Evolutionary conservation across 441 rosid species (phyloP), one percentile per base, ranked within the genome.

Genomic region (Dalechampia spathulata): DNA sequence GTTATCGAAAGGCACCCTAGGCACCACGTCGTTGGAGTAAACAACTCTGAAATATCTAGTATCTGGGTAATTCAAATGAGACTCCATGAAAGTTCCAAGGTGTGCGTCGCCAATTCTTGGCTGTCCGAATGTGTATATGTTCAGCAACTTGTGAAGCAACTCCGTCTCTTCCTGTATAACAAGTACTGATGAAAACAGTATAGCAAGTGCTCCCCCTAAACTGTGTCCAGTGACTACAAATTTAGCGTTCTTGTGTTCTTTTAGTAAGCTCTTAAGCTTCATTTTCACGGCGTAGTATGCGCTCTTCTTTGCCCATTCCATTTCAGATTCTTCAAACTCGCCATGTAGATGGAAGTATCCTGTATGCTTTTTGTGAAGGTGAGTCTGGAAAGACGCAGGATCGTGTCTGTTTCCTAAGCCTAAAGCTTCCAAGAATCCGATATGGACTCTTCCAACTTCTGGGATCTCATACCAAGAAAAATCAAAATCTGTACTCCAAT

Each of bases 141-240:
- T 80, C 12, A 82, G 41, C 63, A 90, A 57, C 47, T 81, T 83
- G 16, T 61, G 64, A 71, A 85, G 71, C 8, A 85, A 28, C 63
- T 76, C 81, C 2, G 42, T 68, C 61, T 87, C 90, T 42, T 75
- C 78, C 38, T 85, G 90, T 52, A 82, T 54, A 55, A 76, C 83
- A 16, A 85, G 57, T 50, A 80, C 65, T 0, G 78, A 65, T 0
- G 92, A 90, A 61, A 82, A 82, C 66, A 90, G 49, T 47, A 83
- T 72, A 2, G 95, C 95, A 13, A 91, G 85, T 7, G 94, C 96
- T 1, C 88, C 96, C 5, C 92, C 96, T 38, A 85, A 79, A 70
- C 95, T 87, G 45, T 90, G 95, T 17, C 95, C 95, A 0, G 95
- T 80, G 65, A 87, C 85, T 4, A 80, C 62, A 45, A 80, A 85